Percentiles rank a stretch among this genome's conserved stretches.
Conservation (phyloP, 2,329 filamentous ascomycete genomes). For the Lecanicillium sp. region DNA sequence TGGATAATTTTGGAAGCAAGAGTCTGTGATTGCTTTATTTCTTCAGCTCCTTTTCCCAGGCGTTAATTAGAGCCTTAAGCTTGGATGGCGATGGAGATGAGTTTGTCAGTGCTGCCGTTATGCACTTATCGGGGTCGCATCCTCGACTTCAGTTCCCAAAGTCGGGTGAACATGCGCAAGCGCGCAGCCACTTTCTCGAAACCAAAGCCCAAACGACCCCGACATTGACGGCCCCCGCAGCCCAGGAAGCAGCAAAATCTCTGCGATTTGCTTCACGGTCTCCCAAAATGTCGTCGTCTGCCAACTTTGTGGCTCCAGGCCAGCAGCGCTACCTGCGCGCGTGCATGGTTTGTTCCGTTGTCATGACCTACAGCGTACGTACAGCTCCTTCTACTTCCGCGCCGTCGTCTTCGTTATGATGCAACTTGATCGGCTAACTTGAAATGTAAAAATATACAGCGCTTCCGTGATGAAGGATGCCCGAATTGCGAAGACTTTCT, state of each 20-base stretch:
- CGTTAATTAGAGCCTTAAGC: no score
- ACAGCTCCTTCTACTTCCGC: constrained; percentile 5
- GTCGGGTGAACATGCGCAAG: background rate
- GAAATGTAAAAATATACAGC: constrained; percentile 43
- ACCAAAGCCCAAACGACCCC: background rate
- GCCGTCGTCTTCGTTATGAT: no score
- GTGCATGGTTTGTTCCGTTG: constrained; percentile 97
- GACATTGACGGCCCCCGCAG: no score
- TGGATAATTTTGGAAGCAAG: background rate
- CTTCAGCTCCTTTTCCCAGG: no score
- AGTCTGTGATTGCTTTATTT: no score
- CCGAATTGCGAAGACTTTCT: constrained; percentile 96
- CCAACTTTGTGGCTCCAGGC: constrained; percentile 61
- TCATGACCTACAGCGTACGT: constrained; percentile 69
- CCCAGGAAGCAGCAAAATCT: no score
- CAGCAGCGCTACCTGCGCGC: constrained; percentile 85
- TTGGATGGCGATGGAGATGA: no score
- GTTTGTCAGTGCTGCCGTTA: background rate
- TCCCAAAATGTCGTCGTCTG: constrained; percentile 27
- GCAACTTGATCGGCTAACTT: background rate
- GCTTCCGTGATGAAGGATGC: constrained; percentile 81
- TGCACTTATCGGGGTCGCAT: constrained; percentile 8
- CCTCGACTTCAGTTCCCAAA: background rate
- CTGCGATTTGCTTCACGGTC: background rate
- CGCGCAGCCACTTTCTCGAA: background rate